Evolutionary conservation across 331 rosid species (phyloP).

Genomic region (Pyrus hybrid): DNA sequence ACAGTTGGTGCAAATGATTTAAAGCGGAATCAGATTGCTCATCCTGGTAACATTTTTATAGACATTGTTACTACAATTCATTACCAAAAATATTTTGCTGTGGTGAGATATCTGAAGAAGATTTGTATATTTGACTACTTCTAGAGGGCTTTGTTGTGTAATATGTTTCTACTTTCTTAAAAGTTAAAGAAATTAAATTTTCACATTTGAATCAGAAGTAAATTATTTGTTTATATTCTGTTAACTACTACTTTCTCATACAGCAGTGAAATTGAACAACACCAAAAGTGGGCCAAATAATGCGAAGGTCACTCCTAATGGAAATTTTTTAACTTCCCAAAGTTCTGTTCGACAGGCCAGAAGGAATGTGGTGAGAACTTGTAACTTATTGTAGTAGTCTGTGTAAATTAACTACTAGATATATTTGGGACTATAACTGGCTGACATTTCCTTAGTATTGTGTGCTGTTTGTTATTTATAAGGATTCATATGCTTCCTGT

Average conservation of each 20-base stretch:
- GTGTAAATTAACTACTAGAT: not conserved
- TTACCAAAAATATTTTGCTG: not conserved
- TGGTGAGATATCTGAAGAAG: not conserved
- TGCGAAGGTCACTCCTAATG: constrained; percentile 23
- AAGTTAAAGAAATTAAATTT: not conserved
- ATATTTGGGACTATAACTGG: not conserved
- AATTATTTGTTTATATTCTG: not conserved
- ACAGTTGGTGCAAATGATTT: constrained; percentile 22
- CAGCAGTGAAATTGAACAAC: constrained; percentile 27
- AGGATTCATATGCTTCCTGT: constrained; percentile 8
- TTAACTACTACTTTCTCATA: constrained; percentile 13
- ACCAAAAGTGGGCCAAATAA: constrained; percentile 22
- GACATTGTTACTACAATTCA: not conserved
- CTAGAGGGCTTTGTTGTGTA: not conserved
- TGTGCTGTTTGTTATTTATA: constrained; percentile 10
- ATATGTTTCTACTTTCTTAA: not conserved
- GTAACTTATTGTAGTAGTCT: constrained; percentile 14
- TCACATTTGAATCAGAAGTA: not conserved
- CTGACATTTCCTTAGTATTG: not conserved
- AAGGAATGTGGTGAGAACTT: constrained; percentile 57
- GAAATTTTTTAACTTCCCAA: constrained; percentile 37
- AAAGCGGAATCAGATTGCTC: constrained; percentile 46
- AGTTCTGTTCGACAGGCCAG: constrained; percentile 33
- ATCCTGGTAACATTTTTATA: constrained; percentile 27
- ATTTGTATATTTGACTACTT: not conserved